Evolutionary conservation across 1,284 basidiomycete genomes (phyloP), one percentile per base, ranked within the genome.

Genomic region (Chondrostereum purpureum): DNA sequence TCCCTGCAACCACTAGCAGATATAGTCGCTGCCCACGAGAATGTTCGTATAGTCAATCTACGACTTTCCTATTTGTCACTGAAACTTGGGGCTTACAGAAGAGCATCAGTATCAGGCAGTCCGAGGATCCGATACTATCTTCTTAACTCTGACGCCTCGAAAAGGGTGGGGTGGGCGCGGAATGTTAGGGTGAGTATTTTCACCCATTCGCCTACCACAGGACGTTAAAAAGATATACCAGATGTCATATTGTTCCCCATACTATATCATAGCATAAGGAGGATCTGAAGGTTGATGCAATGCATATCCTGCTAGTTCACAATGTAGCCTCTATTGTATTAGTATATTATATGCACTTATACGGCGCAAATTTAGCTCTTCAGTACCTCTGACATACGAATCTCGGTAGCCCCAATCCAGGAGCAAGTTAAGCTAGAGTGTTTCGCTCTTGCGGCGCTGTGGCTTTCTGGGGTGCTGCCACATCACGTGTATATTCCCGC

Each of bases 241-340:
- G 83, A n/a, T 89, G 86, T 58, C 85, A 88, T 60, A 83, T 89
- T 43, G 70, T 88, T 3, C 83, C 83, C 12, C 70, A 70, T 57
- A 47, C 65, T n/a, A 33, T 58, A 34, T 52, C 8, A n/a, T 8
- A 31, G 27, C 27, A n/a, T n/a, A n/a, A n/a, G n/a, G n/a, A n/a
- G n/a, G n/a, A n/a, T n/a, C n/a, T n/a, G n/a, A n/a, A n/a, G n/a
- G n/a, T n/a, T n/a, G n/a, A n/a, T n/a, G n/a, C n/a, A n/a, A n/a
- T n/a, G n/a, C n/a, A n/a, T n/a, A n/a, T n/a, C n/a, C n/a, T n/a
- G n/a, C n/a, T n/a, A n/a, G n/a, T n/a, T n/a, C n/a, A n/a, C n/a
- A n/a, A n/a, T n/a, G n/a, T n/a, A n/a, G n/a, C n/a, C n/a, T n/a
- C n/a, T n/a, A n/a, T n/a, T n/a, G n/a, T n/a, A n/a, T n/a, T n/a